phyloP scores from a whole-genome alignment of 2,329 filamentous ascomycete genomes.

The Ceratocystis diversiconidia region DNA sequence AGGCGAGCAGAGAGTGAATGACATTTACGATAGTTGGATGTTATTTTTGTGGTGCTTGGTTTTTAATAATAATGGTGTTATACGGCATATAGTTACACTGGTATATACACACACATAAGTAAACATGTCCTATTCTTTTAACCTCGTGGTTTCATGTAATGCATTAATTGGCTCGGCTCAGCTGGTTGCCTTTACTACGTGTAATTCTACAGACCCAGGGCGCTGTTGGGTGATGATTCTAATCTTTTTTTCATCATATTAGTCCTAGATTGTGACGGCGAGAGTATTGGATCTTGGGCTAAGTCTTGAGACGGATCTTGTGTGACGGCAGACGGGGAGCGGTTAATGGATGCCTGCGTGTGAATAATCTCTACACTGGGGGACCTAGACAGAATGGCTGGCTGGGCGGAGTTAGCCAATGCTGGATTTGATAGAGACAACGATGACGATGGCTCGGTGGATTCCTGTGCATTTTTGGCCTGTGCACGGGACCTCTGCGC shows the following conservation, averaged over 20 bases:
- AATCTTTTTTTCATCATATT: background rate
- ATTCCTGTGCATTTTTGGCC: slow-evolving; percentile 18
- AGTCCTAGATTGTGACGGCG: background rate
- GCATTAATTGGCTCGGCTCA: background rate
- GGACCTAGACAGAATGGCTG: background rate
- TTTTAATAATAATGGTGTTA: background rate
- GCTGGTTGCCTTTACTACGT: background rate
- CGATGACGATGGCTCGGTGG: background rate
- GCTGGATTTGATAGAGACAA: background rate
- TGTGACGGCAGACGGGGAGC: background rate
- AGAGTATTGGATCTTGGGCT: too few relatives aligned
- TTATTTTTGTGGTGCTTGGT: background rate
- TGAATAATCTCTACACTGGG: background rate
- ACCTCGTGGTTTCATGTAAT: background rate
- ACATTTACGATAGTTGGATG: background rate
- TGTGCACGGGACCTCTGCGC: slow-evolving; percentile 44
- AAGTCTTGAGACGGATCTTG: background rate
- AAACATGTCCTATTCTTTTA: too few relatives aligned
- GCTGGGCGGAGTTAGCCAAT: background rate
- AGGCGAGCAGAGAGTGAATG: background rate
- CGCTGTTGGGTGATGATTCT: slow-evolving; percentile 6
- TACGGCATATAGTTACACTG: background rate
- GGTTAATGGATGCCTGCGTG: background rate
- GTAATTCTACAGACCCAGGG: background rate
- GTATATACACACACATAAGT: too few relatives aligned